Conservation (phyloP, 768 basidiomycete genomes). For the Suillus bovinus region DNA sequence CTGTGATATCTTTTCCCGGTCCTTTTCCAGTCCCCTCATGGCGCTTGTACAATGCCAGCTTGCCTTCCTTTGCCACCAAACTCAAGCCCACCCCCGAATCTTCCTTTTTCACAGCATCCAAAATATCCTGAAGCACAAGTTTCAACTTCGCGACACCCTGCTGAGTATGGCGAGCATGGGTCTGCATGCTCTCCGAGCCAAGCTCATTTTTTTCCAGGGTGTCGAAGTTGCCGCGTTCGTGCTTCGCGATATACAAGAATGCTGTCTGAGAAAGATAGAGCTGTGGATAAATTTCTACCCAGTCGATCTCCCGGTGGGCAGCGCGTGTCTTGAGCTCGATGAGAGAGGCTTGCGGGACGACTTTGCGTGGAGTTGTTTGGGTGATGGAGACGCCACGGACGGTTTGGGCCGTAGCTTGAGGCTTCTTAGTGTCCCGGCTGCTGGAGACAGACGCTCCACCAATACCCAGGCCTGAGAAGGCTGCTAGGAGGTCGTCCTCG, state of each 20-base stretch:
- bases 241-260: constrained; percentile 59
- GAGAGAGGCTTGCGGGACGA: constrained; percentile 37
- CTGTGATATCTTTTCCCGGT: constrained; percentile 21
- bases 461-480: constrained; percentile 27
- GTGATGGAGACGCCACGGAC: constrained; percentile 20
- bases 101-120: constrained; percentile 48
- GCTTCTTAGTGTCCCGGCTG: not conserved
- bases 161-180: constrained; percentile 21
- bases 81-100: constrained; percentile 55
- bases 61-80: constrained; percentile 47
- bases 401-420: constrained; percentile 5
- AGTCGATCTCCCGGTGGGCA: constrained; percentile 40
- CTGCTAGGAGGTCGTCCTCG: constrained; percentile 25
- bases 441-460: not conserved
- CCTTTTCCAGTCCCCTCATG: constrained; percentile 26
- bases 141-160: constrained; percentile 28
- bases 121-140: constrained; percentile 37
- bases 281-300: constrained; percentile 65
- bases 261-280: constrained; percentile 69
- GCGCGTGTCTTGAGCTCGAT: constrained; percentile 39
- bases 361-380: constrained; percentile 24
- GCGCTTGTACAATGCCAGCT: constrained; percentile 52
- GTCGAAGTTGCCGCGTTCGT: constrained; percentile 54
- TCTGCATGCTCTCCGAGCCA: constrained; percentile 28
- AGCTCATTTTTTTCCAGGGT: constrained; percentile 48